Evolutionary conservation across 805 yeast species (phyloP).

Genomic region (Candida patagonica): DNA sequence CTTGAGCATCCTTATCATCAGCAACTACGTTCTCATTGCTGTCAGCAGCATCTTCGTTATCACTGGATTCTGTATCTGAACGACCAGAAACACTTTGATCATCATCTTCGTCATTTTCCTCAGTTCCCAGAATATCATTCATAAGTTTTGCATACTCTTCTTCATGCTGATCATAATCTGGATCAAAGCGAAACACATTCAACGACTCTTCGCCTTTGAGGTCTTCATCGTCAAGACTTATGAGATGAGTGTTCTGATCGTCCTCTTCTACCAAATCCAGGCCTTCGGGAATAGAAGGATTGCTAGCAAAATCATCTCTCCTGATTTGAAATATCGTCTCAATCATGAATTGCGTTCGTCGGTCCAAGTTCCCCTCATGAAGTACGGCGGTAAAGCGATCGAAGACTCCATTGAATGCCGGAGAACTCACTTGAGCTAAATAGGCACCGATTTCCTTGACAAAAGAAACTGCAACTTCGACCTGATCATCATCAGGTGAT

Average conservation of each 20-base stretch:
- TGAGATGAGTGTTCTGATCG: slow-evolving; percentile 46
- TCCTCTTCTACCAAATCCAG: slow-evolving; percentile 57
- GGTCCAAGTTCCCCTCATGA: slow-evolving; percentile 42
- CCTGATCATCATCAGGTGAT: slow-evolving; percentile 44
- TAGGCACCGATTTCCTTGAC: slow-evolving; percentile 44
- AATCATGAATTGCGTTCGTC: slow-evolving; percentile 37
- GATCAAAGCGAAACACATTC: slow-evolving; percentile 44
- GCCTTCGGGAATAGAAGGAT: slow-evolving; percentile 34
- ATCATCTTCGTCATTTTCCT: slow-evolving; percentile 16
- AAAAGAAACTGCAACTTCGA: slow-evolving; percentile 45
- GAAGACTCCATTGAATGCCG: slow-evolving; percentile 42
- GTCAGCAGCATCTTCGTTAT: slow-evolving; percentile 5
- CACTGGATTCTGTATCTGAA: slow-evolving; percentile 13
- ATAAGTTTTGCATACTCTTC: slow-evolving; percentile 35
- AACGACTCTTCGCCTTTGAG: slow-evolving; percentile 38
- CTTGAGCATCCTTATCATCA: slow-evolving; percentile 6
- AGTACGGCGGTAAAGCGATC: slow-evolving; percentile 54
- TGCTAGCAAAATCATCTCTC: slow-evolving; percentile 34
- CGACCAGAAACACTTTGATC: slow-evolving; percentile 8
- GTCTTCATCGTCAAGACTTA: slow-evolving; percentile 42
- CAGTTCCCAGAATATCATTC: slow-evolving; percentile 39
- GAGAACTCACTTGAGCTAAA: slow-evolving; percentile 35
- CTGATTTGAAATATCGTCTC: slow-evolving; percentile 46
- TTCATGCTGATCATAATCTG: slow-evolving; percentile 42
- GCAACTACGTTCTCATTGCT: slow-evolving; percentile 13